Percentiles rank a stretch among this genome's conserved stretches.
Conservation (phyloP, 495 filamentous ascomycete genomes). For the Lophiotrema nucula region DNA sequence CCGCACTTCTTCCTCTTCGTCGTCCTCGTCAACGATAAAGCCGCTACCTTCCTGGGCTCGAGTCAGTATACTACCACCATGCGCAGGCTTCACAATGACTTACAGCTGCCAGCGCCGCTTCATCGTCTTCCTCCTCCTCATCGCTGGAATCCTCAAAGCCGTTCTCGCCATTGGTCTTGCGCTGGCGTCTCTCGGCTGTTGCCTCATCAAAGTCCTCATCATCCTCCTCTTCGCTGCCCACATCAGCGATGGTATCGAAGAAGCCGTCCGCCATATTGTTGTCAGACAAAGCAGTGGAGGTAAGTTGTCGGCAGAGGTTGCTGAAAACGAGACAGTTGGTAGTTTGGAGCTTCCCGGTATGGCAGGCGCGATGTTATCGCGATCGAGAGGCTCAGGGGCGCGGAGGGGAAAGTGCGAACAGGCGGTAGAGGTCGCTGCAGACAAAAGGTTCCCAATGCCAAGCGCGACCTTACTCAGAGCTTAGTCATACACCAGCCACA, state of each 20-base stretch:
- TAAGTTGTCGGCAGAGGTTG: conserved; percentile 1
- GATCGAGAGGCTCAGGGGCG: background rate
- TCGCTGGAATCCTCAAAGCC: conserved; percentile 81
- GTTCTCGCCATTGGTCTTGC: conserved; percentile 44
- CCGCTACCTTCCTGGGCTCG: conserved; percentile 66
- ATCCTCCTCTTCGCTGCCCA: conserved; percentile 80
- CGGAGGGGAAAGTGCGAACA: no score
- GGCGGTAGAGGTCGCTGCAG: no score
- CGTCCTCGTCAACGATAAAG: conserved; percentile 94
- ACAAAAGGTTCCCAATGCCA: no score
- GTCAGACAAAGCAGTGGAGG: conserved; percentile 14
- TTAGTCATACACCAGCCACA: no score
- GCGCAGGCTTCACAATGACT: background rate
- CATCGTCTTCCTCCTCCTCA: conserved; percentile 95
- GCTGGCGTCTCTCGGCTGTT: conserved; percentile 60
- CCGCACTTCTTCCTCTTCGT: conserved; percentile 67
- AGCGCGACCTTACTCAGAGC: no score
- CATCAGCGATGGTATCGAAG: conserved; percentile 77
- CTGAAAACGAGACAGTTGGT: background rate
- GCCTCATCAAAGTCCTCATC: conserved; percentile 87
- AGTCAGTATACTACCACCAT: conserved; percentile 3
- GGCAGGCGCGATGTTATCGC: background rate
- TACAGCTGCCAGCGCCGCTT: conserved; percentile 66
- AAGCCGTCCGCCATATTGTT: conserved; percentile 39
- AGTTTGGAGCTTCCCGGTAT: background rate